Evolutionary conservation across 176 grass and related monocot genomes (phyloP).

Genomic region (Zoysia japonica): DNA sequence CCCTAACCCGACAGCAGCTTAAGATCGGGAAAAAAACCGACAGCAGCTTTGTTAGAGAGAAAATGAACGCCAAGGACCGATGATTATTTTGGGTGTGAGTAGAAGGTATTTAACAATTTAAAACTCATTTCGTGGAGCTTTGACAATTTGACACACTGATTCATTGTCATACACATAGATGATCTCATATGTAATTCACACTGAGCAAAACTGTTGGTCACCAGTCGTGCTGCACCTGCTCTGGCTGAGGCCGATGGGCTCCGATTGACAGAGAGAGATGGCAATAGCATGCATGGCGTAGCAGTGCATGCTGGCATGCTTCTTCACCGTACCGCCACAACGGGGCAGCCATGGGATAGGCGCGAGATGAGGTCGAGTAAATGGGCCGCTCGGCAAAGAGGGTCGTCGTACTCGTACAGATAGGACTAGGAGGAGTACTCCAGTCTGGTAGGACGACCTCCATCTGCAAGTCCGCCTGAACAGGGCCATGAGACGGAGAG

Average conservation of each 20-base stretch:
- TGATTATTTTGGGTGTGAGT: too few relatives aligned
- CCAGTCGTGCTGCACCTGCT: background rate
- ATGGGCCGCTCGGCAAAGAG: slow-evolving; percentile 29
- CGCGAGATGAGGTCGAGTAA: slow-evolving; percentile 1
- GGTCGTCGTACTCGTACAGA: slow-evolving; percentile 12
- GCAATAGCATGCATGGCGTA: background rate
- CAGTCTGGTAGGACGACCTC: background rate
- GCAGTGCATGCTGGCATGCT: background rate
- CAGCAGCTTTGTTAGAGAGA: background rate
- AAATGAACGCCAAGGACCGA: too few relatives aligned
- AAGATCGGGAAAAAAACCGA: too few relatives aligned
- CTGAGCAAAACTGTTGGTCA: background rate
- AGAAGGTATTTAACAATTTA: too few relatives aligned
- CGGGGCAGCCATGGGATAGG: background rate
- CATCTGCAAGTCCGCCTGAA: slow-evolving; percentile 6
- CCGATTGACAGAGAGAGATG: background rate
- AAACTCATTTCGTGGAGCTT: too few relatives aligned
- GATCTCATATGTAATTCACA: too few relatives aligned
- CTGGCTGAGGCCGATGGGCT: background rate
- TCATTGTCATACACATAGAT: background rate
- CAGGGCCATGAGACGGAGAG: slow-evolving; percentile 1
- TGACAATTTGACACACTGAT: background rate
- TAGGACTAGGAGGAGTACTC: background rate
- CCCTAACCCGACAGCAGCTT: background rate
- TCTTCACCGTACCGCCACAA: background rate